Base-by-base conservation (phyloP, 305 asterid genomes). In the Ruellia speciosa region DNA sequence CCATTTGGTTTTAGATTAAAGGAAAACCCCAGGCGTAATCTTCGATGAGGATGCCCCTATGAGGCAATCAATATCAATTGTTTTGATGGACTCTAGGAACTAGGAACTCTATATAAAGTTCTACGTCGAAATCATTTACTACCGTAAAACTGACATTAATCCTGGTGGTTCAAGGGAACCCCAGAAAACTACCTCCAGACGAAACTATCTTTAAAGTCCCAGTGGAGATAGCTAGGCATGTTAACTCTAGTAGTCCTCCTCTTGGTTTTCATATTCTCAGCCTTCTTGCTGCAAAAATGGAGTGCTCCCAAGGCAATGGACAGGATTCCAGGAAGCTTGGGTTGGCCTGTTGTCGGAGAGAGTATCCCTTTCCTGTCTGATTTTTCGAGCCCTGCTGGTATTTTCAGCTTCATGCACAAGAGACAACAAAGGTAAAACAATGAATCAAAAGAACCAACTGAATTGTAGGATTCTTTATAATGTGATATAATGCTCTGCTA, bases 291-390 rank as follows among this genome's bases (percentile, higher is more conserved):
- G 59, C 72, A 63, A 34, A 70, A 64, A 72, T 54, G 79, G 82
- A 60, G 68, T 56, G 72, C 83, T 49, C 79, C 88, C 3, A 71
- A 70, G 60, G 70, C 77, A 18, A 87, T 87, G 88, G 79, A 77
- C 58, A 72, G 60, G 13, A 77, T 84, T 53, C 96, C 90, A 3
- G 90, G 96, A 14, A 80, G 76, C 63, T 70, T 87, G 28, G 96
- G 96, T 11, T 87, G 88, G 94, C 94, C 94, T n/a, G 14, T 87
- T 16, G 64, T 80, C 3, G 96, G 94, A 39, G 96, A 87, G 67
- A 84, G 85, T 34, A 66, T 82, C 63, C 71, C 88, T 5, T 87
- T 87, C 76, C 58, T 87, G 37, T 67, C 90, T 4, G 79, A 80
- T 52, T 87, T 87, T 50, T 77, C 86, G 4, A 84, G 79, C 59